Evolutionary conservation across 768 basidiomycete genomes (phyloP), one percentile per base, ranked within the genome.

Genomic region (Panaeolus papilionaceus): DNA sequence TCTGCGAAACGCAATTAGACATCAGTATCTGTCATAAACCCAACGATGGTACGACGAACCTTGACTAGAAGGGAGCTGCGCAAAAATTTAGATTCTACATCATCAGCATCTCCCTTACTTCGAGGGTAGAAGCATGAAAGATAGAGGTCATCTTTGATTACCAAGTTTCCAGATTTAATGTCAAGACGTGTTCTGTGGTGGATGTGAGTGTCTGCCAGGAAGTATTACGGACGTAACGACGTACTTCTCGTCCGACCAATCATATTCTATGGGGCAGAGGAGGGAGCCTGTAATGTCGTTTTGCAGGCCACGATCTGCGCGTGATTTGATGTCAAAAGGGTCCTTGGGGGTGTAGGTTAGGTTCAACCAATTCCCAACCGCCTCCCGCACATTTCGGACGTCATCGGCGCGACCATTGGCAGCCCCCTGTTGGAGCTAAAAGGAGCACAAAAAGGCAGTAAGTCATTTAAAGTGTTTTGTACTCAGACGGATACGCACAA

Each of bases 271-370:
- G 0, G 75, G 76, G 42, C 76, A 78, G 12, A 80, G 69, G 4
- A 78, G 69, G 2, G 64, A 49, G 0, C 78, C 76, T 4, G 76
- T 78, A 0, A 71, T 54, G 18, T 77, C 75, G 63, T 79, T 71
- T 49, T 72, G 65, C 38, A 72, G 61, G 14, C 71, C 71, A 64
- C 64, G 68, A 10, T 64, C 54, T 6, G 26, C 54, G 40, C 66
- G 71, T 20, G 58, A 38, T 8, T 64, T 68, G 18, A 44, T 61
- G 12, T 66, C 20, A 61, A 69, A 63, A 16, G 47, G 2, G 28
- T 33, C 28, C 28, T 33, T 51, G 18, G 71, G 65, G 37, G 37
- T 63, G 14, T 9, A 42, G 42, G 58, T 28, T 5, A 61, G 58
- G 47, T 70, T 73, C 23, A 79, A 39, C 75, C 75, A 78, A 4